A percentile compares a stretch with the other conserved stretches of the same genome.
Conservation (phyloP, 331 rosid species). For the Acacia concinna region DNA sequence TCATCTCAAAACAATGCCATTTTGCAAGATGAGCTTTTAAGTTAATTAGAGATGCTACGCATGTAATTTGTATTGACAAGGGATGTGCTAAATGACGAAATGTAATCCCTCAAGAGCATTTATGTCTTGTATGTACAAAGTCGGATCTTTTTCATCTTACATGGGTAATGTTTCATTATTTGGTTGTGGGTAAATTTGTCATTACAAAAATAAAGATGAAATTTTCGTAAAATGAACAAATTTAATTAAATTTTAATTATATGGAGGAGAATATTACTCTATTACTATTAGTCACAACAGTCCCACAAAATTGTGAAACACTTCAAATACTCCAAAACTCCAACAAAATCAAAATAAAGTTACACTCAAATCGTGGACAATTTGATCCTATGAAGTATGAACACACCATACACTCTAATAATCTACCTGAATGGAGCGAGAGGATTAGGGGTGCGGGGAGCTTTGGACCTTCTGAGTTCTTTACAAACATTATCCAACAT, state of each 20-base stretch:
- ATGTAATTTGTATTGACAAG: no score
- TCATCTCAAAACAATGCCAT: no score
- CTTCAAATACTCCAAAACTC: slow-evolving; percentile 35
- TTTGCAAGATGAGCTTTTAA: no score
- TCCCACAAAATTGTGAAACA: slow-evolving; percentile 8
- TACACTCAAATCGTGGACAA: slow-evolving; percentile 34
- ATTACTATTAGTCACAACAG: background rate
- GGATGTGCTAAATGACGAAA: background rate
- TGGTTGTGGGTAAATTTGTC: background rate
- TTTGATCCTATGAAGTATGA: slow-evolving; percentile 31
- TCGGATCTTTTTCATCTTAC: background rate
- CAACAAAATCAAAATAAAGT: slow-evolving; percentile 30
- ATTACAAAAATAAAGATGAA: background rate
- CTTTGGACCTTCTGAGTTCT: slow-evolving; percentile 71
- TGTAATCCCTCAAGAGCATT: background rate
- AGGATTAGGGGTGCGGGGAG: slow-evolving; percentile 64
- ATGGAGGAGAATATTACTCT: background rate
- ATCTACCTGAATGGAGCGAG: slow-evolving; percentile 77
- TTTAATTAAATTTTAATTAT: background rate
- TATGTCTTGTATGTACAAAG: background rate
- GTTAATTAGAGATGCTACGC: no score
- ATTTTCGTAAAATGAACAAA: background rate
- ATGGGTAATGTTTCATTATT: background rate
- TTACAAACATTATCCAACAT: slow-evolving; percentile 90
- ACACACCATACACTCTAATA: slow-evolving; percentile 37